Percentiles rank a stretch among this genome's conserved stretches.
phyloP scores from a whole-genome alignment of 306 rosid species.

The Prunus padus region DNA sequence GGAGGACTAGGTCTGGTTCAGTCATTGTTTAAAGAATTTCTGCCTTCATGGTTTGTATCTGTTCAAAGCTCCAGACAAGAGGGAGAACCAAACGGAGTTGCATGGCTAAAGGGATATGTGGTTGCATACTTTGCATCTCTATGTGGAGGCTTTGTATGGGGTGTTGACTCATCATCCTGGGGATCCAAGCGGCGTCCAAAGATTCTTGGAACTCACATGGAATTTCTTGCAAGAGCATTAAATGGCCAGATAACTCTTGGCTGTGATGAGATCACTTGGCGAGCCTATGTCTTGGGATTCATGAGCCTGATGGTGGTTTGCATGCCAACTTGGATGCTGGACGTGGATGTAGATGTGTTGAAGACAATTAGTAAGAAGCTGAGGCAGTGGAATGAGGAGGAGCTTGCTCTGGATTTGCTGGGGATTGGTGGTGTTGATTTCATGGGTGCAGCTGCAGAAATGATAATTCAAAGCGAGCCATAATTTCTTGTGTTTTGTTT shows the following conservation, averaged over 20 bases:
- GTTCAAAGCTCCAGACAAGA: conserved; percentile 56
- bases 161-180: conserved; percentile 74
- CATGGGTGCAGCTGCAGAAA: conserved; percentile 90
- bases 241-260: conserved; percentile 86
- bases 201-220: conserved; percentile 72
- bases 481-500: conserved; percentile 20
- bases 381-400: conserved; percentile 72
- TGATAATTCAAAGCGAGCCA: conserved; percentile 50
- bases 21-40: conserved; percentile 67
- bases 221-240: conserved; percentile 80
- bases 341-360: conserved; percentile 68
- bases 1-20: conserved; percentile 79
- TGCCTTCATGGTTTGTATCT: conserved; percentile 92
- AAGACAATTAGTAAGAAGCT: conserved; percentile 75
- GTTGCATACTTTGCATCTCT: conserved; percentile 78
- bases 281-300: conserved; percentile 70
- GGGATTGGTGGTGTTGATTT: conserved; percentile 65
- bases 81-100: conserved; percentile 57
- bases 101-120: conserved; percentile 78
- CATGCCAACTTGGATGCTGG: conserved; percentile 80
- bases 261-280: conserved; percentile 83
- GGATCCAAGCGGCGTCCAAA: conserved; percentile 77
- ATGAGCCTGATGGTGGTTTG: conserved; percentile 82
- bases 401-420: conserved; percentile 82
- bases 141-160: conserved; percentile 90